Percentiles rank a stretch among this genome's conserved stretches.
phyloP scores from a whole-genome alignment of 108 stramenopile genomes.

The Skeletonema costatum region DNA sequence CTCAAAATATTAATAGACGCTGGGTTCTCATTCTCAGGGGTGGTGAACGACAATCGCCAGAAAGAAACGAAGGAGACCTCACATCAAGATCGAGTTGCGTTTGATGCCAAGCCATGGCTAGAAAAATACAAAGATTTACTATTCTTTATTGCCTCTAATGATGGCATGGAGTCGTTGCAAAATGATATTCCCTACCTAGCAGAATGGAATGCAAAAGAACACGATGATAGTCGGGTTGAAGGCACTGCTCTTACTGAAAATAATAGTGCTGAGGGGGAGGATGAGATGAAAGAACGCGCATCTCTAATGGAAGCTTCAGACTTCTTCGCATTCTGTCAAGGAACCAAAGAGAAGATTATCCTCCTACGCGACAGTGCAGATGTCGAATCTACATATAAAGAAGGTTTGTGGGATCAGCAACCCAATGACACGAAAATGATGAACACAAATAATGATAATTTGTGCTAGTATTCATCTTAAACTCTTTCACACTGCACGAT shows the following conservation, averaged over 20 bases:
- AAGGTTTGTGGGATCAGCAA: not conserved
- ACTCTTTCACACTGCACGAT: not conserved
- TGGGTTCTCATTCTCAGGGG: constrained; percentile 33
- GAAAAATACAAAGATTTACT: constrained; percentile 39
- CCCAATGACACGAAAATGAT: not conserved
- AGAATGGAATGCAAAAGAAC: constrained; percentile 31
- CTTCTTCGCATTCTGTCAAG: constrained; percentile 11
- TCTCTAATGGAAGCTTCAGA: constrained; percentile 22
- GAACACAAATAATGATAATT: not conserved
- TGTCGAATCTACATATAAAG: too few relatives aligned
- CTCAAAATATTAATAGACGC: constrained; percentile 38
- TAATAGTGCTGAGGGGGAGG: not conserved
- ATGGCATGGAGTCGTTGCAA: constrained; percentile 20
- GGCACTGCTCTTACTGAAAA: not conserved
- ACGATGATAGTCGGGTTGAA: not conserved
- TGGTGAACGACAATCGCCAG: constrained; percentile 23
- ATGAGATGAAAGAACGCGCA: constrained; percentile 7
- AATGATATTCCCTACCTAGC: constrained; percentile 19
- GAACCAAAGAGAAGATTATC: constrained; percentile 3
- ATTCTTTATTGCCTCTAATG: constrained; percentile 18
- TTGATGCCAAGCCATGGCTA: constrained; percentile 40
- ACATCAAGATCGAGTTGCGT: constrained; percentile 32
- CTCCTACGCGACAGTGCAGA: constrained; percentile 5
- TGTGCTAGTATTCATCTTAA: not conserved
- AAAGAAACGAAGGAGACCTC: constrained; percentile 38